These are phyloP conservation scores for Piper betle DNA, from an alignment of 164 flowering plant species.

Conservation along the genomic window DNA sequence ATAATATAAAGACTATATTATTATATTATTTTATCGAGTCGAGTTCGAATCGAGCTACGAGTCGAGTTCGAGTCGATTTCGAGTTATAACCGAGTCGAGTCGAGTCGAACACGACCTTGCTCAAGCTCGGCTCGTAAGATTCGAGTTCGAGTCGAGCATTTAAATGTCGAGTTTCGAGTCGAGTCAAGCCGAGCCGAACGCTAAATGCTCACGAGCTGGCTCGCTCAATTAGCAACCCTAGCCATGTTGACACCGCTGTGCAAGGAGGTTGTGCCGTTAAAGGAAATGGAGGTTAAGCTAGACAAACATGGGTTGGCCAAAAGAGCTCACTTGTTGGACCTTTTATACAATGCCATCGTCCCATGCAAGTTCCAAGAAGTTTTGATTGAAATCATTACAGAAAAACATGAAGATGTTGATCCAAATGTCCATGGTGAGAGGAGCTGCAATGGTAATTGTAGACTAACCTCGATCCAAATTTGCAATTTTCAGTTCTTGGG, in stretches of 20 bases:
- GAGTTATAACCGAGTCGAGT: too few relatives aligned
- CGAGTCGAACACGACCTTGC: too few relatives aligned
- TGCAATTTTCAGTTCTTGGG: neutral
- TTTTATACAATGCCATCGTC: conserved; percentile 16
- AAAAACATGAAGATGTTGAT: neutral
- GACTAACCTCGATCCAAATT: neutral
- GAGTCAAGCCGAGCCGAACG: too few relatives aligned
- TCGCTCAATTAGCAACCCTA: too few relatives aligned
- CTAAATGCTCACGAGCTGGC: too few relatives aligned
- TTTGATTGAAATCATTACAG: neutral
- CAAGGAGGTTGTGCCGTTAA: conserved; percentile 27
- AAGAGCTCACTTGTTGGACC: conserved; percentile 23
- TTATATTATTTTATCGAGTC: too few relatives aligned
- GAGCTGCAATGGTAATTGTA: neutral
- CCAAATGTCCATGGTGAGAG: neutral
- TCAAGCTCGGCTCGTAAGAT: too few relatives aligned
- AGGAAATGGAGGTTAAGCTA: conserved; percentile 1
- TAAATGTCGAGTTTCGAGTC: too few relatives aligned
- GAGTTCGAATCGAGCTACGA: too few relatives aligned
- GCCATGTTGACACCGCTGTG: conserved; percentile 23
- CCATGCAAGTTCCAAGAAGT: neutral
- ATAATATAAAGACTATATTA: too few relatives aligned
- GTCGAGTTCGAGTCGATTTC: too few relatives aligned
- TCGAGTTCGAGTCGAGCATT: too few relatives aligned
- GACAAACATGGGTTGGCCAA: neutral